These are phyloP conservation scores for Boletellus ananas DNA, from an alignment of 768 basidiomycete species.

Conservation along the genomic window DNA sequence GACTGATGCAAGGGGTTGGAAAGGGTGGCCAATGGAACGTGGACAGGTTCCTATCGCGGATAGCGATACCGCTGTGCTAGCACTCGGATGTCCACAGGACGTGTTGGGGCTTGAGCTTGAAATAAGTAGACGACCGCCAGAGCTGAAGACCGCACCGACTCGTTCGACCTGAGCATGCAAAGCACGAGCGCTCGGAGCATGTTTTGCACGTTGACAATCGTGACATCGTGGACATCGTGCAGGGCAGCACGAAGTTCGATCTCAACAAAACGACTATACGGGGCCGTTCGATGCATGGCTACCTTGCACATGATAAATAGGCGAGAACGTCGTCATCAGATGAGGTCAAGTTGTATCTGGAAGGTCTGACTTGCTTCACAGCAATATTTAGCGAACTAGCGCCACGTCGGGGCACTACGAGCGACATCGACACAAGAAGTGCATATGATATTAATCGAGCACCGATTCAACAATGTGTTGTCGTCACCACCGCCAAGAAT, in stretches of 20 bases:
- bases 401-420: not conserved
- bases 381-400: too few species aligned
- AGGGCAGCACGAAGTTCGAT: not conserved
- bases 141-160: not conserved
- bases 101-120: not conserved
- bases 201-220: not conserved
- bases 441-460: too few species aligned
- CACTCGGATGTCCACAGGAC: too few species aligned
- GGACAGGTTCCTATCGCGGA: conserved; percentile 1
- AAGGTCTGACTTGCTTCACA: not conserved
- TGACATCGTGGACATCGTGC: not conserved
- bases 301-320: not conserved
- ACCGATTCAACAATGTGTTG: too few species aligned
- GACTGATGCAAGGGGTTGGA: not conserved
- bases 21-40: not conserved
- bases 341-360: not conserved
- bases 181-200: too few species aligned
- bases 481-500: too few species aligned
- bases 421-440: too few species aligned
- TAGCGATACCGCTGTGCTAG: too few species aligned
- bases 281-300: not conserved
- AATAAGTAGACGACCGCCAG: not conserved
- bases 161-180: too few species aligned
- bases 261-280: not conserved
- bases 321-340: not conserved